phyloP scores from a whole-genome alignment of 805 yeast species.

The Lipomyces sp. region DNA sequence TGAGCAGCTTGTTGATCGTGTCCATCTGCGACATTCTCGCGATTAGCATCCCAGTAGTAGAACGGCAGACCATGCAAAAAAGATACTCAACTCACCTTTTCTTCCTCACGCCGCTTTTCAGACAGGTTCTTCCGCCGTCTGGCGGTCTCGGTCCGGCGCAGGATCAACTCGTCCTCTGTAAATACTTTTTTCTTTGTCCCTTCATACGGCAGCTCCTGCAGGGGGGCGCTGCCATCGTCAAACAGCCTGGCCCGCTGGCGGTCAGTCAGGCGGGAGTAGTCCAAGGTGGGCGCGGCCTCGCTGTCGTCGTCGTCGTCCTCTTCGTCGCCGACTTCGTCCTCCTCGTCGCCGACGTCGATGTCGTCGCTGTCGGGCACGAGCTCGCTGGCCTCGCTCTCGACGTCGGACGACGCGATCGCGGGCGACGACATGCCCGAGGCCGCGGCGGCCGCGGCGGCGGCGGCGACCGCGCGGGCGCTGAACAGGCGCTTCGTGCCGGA shows the following conservation, averaged over 20 bases:
- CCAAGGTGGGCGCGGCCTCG: constrained; percentile 11
- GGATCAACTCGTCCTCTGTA: constrained; percentile 79
- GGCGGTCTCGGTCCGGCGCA: constrained; percentile 82
- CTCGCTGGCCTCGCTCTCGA: constrained; percentile 4
- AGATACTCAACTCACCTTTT: constrained; percentile 45
- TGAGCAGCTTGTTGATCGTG: constrained; percentile 78
- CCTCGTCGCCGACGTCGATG: constrained; percentile 30
- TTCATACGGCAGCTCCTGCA: constrained; percentile 29
- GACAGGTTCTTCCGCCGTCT: constrained; percentile 82
- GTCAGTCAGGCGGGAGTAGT: constrained; percentile 39
- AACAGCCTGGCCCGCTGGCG: constrained; percentile 40
- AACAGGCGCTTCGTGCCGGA: too few relatives aligned
- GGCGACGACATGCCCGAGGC: not conserved
- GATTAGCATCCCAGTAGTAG: too few relatives aligned
- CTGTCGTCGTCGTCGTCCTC: constrained; percentile 29
- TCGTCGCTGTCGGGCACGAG: constrained; percentile 1
- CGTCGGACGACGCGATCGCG: not conserved
- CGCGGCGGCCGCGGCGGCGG: not conserved
- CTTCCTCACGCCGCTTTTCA: constrained; percentile 82
- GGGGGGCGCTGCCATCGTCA: constrained; percentile 31
- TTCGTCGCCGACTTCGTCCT: constrained; percentile 21
- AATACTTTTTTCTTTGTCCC: constrained; percentile 51
- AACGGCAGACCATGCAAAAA: too few relatives aligned
- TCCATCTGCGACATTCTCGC: constrained; percentile 50
- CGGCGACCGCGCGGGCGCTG: not conserved